Evolutionary conservation across 2,329 filamentous ascomycete genomes (phyloP).

Genomic region (Pyrenophora tritici-repentis): DNA sequence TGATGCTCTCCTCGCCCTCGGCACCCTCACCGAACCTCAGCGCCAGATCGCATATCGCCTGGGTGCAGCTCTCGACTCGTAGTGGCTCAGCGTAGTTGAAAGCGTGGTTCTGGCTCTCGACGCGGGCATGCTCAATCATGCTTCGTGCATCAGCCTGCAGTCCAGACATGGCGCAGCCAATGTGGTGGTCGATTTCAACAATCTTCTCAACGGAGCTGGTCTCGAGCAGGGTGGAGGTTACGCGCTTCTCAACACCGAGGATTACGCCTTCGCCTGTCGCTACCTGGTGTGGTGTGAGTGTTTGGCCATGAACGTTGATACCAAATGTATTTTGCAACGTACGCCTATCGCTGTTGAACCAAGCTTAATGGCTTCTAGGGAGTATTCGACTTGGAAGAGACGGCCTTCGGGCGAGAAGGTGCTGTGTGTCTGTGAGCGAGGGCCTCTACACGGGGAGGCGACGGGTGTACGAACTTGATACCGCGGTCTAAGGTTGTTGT

Average conservation of each 20-base stretch:
- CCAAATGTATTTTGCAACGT: constrained; percentile 31
- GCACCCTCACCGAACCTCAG: constrained; percentile 96
- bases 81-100: constrained; percentile 98
- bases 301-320: too few relatives aligned
- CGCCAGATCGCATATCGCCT: constrained; percentile 97
- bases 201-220: constrained; percentile 99
- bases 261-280: constrained; percentile 94
- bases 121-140: constrained; percentile 97
- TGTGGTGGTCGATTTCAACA: constrained; percentile 98
- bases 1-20: constrained; percentile 97
- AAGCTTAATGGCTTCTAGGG: constrained; percentile 99
- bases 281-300: constrained; percentile 56
- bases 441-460: constrained; percentile 12
- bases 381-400: constrained; percentile 99
- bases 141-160: constrained; percentile 96
- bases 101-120: constrained; percentile 94
- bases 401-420: constrained; percentile 99
- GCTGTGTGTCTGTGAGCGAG: constrained; percentile 56
- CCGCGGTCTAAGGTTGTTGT: constrained; percentile 74
- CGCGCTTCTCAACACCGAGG: constrained; percentile 97
- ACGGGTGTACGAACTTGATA: constrained; percentile 75
- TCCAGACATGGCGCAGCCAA: constrained; percentile 98
- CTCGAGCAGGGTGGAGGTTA: constrained; percentile 95
- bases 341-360: constrained; percentile 97
- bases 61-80: constrained; percentile 95